phyloP scores from a whole-genome alignment of 2,329 filamentous ascomycete genomes.

The Fusarium aywerte region DNA sequence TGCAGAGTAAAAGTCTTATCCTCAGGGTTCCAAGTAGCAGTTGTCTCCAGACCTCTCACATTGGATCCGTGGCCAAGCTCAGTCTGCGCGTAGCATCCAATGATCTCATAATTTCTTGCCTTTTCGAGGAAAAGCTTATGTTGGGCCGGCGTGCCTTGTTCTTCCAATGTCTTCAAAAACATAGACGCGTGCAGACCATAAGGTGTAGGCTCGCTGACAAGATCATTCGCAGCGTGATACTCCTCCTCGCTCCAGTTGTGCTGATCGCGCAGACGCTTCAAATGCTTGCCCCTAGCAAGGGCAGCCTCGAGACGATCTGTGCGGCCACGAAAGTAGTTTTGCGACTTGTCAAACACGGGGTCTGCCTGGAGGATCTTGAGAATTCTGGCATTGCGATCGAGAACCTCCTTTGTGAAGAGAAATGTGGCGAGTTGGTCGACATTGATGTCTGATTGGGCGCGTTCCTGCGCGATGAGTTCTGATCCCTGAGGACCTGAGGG shows the following conservation, averaged over 20 bases:
- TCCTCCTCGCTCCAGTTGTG: conserved; percentile 77
- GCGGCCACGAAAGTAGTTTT: conserved; percentile 79
- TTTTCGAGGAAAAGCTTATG: conserved; percentile 77
- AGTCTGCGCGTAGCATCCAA: conserved; percentile 84
- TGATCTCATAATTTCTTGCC: conserved; percentile 75
- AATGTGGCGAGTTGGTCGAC: conserved; percentile 75
- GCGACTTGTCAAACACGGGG: conserved; percentile 79
- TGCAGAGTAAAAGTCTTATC: conserved; percentile 81
- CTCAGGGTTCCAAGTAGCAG: conserved; percentile 76
- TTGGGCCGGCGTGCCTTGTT: conserved; percentile 79
- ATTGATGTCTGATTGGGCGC: conserved; percentile 72
- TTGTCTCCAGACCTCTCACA: conserved; percentile 77
- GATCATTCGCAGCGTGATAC: conserved; percentile 70
- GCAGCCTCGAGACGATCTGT: conserved; percentile 75
- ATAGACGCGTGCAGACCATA: conserved; percentile 74
- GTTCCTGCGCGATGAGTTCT: conserved; percentile 75
- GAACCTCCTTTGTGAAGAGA: conserved; percentile 73
- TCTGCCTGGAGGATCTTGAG: conserved; percentile 73
- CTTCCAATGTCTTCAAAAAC: conserved; percentile 68
- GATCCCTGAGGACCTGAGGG: conserved; percentile 71
- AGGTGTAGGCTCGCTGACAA: conserved; percentile 78
- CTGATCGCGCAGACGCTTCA: conserved; percentile 72
- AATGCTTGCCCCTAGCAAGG: conserved; percentile 74
- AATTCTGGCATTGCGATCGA: conserved; percentile 70
- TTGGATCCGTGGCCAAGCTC: conserved; percentile 84